phyloP scores from a whole-genome alignment of 805 yeast species.

The Cyberlindnera suaveolens region DNA sequence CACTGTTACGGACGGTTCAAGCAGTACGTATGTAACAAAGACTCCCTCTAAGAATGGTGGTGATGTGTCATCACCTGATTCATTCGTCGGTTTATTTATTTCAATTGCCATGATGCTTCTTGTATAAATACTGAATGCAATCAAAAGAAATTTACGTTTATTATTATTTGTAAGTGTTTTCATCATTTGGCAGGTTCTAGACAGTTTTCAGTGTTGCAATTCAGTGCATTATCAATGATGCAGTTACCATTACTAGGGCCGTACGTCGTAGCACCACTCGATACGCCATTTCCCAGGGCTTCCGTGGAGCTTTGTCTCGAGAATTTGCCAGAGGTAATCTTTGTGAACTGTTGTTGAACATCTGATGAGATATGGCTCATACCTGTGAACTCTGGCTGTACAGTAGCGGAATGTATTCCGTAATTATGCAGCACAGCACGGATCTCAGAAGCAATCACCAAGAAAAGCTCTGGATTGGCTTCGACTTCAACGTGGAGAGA shows the following conservation, averaged over 20 bases:
- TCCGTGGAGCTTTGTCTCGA: slow-evolving; percentile 14
- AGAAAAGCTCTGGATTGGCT: slow-evolving; percentile 57
- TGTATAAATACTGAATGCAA: background rate
- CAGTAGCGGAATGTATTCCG: slow-evolving; percentile 90
- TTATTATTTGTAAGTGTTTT: background rate
- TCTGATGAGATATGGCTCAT: slow-evolving; percentile 24
- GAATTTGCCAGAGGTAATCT: slow-evolving; percentile 27
- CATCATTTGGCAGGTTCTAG: slow-evolving; percentile 15
- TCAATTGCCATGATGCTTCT: background rate
- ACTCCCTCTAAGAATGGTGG: background rate
- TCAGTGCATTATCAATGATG: slow-evolving; percentile 45
- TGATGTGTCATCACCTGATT: background rate
- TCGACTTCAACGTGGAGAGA: slow-evolving; percentile 80
- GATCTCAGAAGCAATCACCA: slow-evolving; percentile 66
- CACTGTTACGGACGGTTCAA: slow-evolving; percentile 1
- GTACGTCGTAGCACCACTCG: slow-evolving; percentile 23
- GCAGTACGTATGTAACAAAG: background rate
- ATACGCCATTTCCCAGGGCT: slow-evolving; percentile 8
- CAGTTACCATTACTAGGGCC: slow-evolving; percentile 35
- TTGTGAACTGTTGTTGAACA: slow-evolving; percentile 28
- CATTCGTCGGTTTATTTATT: too few relatives aligned
- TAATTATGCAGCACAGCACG: slow-evolving; percentile 73
- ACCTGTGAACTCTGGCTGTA: slow-evolving; percentile 83
- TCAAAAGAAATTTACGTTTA: too few relatives aligned
- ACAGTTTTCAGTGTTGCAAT: slow-evolving; percentile 44